Conservation (phyloP, 345 rosid genomes). For the Gossypium raimondii region DNA sequence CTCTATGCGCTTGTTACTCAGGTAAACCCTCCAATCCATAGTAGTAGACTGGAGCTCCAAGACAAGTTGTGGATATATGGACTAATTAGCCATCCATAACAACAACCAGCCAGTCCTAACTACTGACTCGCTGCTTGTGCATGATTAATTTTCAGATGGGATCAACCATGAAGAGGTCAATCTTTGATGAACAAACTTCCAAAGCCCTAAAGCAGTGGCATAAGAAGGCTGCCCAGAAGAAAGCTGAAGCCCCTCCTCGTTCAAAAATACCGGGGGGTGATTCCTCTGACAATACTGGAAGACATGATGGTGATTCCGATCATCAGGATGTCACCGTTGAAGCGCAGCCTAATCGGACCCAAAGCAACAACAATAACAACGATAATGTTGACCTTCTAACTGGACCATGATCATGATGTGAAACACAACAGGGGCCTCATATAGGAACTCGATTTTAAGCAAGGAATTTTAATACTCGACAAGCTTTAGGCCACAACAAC, state of each 20-base stretch:
- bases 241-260: slow-evolving; percentile 15
- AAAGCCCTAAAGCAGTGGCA: slow-evolving; percentile 87
- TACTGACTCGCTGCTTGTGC: neutral
- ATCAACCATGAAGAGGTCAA: slow-evolving; percentile 86
- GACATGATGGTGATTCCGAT: neutral
- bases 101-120: too few relatives aligned
- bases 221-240: slow-evolving; percentile 55
- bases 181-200: slow-evolving; percentile 85
- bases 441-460: neutral
- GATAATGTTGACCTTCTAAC: neutral
- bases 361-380: neutral
- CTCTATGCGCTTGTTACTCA: slow-evolving; percentile 98
- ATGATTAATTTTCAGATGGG: slow-evolving; percentile 62
- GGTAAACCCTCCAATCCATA: slow-evolving; percentile 28
- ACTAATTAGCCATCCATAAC: too few relatives aligned
- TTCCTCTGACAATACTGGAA: slow-evolving; percentile 13
- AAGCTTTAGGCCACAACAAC: neutral
- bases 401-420: neutral
- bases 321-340: neutral
- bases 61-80: too few relatives aligned
- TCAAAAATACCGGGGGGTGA: slow-evolving; percentile 29
- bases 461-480: neutral
- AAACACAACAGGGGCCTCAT: neutral
- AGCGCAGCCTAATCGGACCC: neutral
- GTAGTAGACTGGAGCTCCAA: too few relatives aligned